Percentiles rank a stretch among this genome's conserved stretches.
Evolutionary conservation across 2,329 filamentous ascomycete genomes (phyloP).

Genomic region (Colletotrichum lini): DNA sequence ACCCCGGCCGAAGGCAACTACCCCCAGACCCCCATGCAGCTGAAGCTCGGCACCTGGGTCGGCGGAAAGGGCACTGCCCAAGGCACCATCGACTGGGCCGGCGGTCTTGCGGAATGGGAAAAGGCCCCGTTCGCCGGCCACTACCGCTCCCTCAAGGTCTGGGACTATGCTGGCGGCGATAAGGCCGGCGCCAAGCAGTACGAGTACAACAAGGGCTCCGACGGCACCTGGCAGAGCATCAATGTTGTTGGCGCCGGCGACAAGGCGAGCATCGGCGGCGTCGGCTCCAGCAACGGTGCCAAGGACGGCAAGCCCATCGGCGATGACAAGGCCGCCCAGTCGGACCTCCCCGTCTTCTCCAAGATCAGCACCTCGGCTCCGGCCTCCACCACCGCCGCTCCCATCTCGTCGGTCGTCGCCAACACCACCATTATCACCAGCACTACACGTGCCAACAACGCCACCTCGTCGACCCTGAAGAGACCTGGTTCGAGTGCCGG

Average conservation of each 20-base stretch:
- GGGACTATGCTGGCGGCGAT: slow-evolving; percentile 51
- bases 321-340: slow-evolving; percentile 31
- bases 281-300: background rate
- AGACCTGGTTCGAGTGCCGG: slow-evolving; percentile 12
- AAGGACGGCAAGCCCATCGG: slow-evolving; percentile 42
- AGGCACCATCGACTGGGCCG: slow-evolving; percentile 78
- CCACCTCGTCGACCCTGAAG: slow-evolving; percentile 49
- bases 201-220: slow-evolving; percentile 47
- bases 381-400: background rate
- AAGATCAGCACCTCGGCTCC: background rate
- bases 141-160: slow-evolving; percentile 47
- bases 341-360: background rate
- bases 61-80: slow-evolving; percentile 62
- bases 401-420: slow-evolving; percentile 3
- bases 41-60: slow-evolving; percentile 74
- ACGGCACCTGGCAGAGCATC: slow-evolving; percentile 49
- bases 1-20: slow-evolving; percentile 68
- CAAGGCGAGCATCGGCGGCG: slow-evolving; percentile 28
- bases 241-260: slow-evolving; percentile 49
- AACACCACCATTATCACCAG: slow-evolving; percentile 42
- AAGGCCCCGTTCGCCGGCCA: slow-evolving; percentile 47
- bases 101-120: slow-evolving; percentile 62
- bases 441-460: slow-evolving; percentile 52
- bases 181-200: slow-evolving; percentile 47
- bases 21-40: slow-evolving; percentile 79